These are phyloP conservation scores for Phyllosticta ampelicida DNA, from an alignment of 2,329 filamentous ascomycete genomes.

Conservation along the genomic window DNA sequence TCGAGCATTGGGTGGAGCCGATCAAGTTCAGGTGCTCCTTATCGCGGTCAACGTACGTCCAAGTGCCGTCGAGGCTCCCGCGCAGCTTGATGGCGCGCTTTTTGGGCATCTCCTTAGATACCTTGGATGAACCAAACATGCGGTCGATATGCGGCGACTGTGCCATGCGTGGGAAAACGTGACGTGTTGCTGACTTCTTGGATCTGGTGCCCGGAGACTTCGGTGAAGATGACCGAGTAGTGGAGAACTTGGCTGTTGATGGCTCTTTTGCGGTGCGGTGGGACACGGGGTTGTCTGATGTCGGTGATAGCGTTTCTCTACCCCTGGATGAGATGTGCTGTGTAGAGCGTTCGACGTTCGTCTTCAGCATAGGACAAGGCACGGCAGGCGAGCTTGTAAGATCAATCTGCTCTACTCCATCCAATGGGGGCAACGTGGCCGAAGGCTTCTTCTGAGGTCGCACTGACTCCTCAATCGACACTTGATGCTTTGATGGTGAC, in stretches of 20 bases:
- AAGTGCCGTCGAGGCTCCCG: constrained; percentile 23
- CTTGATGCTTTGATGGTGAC: constrained; percentile 1
- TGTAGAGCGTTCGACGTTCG: neutral
- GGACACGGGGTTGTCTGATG: neutral
- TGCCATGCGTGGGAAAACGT: neutral
- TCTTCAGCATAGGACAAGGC: neutral
- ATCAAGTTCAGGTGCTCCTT: constrained; percentile 16
- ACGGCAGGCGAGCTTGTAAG: constrained; percentile 5
- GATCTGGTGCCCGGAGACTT: neutral
- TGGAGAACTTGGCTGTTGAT: neutral
- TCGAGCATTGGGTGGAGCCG: constrained; percentile 23
- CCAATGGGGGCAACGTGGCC: neutral
- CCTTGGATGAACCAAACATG: constrained; percentile 14
- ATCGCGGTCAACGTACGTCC: constrained; percentile 21
- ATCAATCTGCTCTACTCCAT: constrained; percentile 10
- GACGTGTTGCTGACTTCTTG: neutral
- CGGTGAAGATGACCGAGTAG: neutral
- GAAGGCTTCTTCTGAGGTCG: neutral
- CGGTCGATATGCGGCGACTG: constrained; percentile 20
- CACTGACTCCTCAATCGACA: constrained; percentile 3
- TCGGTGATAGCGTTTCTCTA: neutral
- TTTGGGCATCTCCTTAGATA: neutral
- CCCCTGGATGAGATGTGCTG: neutral
- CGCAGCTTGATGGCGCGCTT: constrained; percentile 14
- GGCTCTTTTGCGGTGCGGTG: neutral